phyloP scores from a whole-genome alignment of 1,139 yeast species.

The Pneumocystis oryctolagi region DNA sequence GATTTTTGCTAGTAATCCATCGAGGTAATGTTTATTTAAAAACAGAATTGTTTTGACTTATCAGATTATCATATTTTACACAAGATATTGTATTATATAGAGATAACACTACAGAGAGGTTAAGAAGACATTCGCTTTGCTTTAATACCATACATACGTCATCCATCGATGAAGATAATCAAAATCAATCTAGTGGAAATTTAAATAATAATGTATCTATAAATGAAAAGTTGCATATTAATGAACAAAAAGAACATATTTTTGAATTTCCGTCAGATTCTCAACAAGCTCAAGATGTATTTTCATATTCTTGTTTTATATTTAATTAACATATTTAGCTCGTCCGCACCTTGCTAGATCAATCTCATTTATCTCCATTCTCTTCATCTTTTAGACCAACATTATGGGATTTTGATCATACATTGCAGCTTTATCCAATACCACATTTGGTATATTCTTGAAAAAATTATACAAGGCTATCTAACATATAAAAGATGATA shows the following conservation, averaged over 20 bases:
- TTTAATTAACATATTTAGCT: conserved; percentile 35
- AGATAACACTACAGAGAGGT: conserved; percentile 55
- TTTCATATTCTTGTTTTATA: conserved; percentile 60
- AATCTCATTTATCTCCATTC: conserved; percentile 78
- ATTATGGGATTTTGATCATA: conserved; percentile 53
- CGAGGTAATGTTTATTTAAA: conserved; percentile 36
- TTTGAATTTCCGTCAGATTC: background rate
- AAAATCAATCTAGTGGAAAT: conserved; percentile 5
- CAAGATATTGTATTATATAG: conserved; percentile 67
- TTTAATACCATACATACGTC: background rate
- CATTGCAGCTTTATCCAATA: conserved; percentile 35
- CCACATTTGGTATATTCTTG: conserved; percentile 7
- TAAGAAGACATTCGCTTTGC: conserved; percentile 52
- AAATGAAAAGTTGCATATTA: background rate
- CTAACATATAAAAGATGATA: conserved; percentile 6
- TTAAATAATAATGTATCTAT: conserved; percentile 14
- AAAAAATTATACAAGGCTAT: background rate
- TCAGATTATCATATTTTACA: conserved; percentile 38
- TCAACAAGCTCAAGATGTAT: conserved; percentile 22
- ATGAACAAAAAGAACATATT: conserved; percentile 3
- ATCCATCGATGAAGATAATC: background rate
- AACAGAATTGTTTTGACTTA: background rate
- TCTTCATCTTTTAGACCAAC: conserved; percentile 45
- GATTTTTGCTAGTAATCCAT: conserved; percentile 65
- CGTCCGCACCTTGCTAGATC: conserved; percentile 42